Conservation (phyloP, 305 asterid species). For the Coffea humblotiana region DNA sequence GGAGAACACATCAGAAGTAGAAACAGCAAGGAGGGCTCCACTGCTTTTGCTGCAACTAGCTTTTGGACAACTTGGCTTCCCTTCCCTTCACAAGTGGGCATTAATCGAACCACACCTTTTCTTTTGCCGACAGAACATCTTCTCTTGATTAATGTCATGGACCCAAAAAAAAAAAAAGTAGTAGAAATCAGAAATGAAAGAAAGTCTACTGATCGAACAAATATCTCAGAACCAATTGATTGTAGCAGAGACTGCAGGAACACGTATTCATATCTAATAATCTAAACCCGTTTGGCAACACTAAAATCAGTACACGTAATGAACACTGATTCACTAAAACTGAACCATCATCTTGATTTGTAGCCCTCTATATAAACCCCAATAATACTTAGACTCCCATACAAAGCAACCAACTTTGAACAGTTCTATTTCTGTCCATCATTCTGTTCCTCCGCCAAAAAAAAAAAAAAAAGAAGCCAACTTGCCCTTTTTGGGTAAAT, state of each 20-base stretch:
- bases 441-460: not conserved
- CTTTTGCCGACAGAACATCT: slow-evolving; percentile 8
- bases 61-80: not conserved
- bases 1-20: not conserved
- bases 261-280: not conserved
- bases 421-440: not conserved
- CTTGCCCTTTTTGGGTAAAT: not conserved
- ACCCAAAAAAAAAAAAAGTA: not conserved
- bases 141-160: not conserved
- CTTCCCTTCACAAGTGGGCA: slow-evolving; percentile 14
- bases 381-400: too few relatives aligned
- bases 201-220: not conserved
- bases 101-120: not conserved
- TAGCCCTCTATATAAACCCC: not conserved
- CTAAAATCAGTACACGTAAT: not conserved
- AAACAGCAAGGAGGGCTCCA: slow-evolving; percentile 7
- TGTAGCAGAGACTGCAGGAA: not conserved
- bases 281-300: not conserved
- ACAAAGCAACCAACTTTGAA: not conserved
- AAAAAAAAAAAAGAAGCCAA: not conserved
- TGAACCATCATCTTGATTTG: not conserved
- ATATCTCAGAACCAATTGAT: not conserved
- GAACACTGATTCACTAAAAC: slow-evolving; percentile 2
- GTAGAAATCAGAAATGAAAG: too few relatives aligned
- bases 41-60: slow-evolving; percentile 5